Base-by-base conservation (phyloP, 768 basidiomycete genomes). In the Omphalotus guepiniiformis region DNA sequence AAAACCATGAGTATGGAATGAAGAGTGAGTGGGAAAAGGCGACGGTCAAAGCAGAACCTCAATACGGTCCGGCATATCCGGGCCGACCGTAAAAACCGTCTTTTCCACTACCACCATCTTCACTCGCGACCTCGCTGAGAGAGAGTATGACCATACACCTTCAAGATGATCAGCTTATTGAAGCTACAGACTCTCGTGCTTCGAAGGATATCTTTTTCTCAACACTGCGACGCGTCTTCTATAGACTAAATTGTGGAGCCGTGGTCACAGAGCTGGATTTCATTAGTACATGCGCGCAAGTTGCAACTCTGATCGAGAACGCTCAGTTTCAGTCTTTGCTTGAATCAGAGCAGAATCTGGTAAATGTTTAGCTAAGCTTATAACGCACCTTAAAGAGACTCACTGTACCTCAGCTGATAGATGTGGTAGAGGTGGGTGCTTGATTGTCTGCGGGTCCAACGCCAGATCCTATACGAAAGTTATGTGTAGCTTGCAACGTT, bases 1-100 rank as follows among this genome's bases (percentile, higher is more conserved):
- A 80, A 82, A 57, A 68, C 27, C 46, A 55, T 54, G 46, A 47
- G 49, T 9, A 35, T 38, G 30, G 11, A 23, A 6, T 32, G 23
- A 48, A 29, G 18, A 26, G 16, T 21, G 11, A 43, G 3, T 15
- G 22, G 18, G 9, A 12, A 43, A 27, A 21, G 27, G 8, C 11
- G 42, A 26, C 5, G 13, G 19, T 27, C 19, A 26, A 19, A 15
- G n/a, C 34, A 19, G 12, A 18, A 18, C 11, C 41, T 42, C 16
- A 18, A n/a, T 42, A 5, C 8, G 11, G 5, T 42, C 25, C 15
- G 13, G 5, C 22, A 28, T 19, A 23, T 25, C 26, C 23, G 9
- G 5, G 12, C 28, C 21, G 18, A 42, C 3, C 38, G 22, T 6
- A 4, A 3, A 40, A 40, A 40, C 23, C 28, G 23, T 40, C 16